Evolutionary conservation across 805 yeast species (phyloP).

Genomic region (Vanderwaltozyma tropicalis): DNA sequence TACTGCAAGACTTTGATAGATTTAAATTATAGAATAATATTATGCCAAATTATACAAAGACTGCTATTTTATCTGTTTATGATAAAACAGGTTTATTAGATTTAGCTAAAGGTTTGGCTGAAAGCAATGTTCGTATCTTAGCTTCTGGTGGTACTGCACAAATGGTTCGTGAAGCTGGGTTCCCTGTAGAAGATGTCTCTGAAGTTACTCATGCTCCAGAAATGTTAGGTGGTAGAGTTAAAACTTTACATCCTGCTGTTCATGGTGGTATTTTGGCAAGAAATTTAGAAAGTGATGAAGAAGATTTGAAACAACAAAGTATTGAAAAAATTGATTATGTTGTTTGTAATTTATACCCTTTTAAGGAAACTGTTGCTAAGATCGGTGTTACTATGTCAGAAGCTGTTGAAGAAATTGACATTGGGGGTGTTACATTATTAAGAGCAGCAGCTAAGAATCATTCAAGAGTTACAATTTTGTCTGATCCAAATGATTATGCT

Average conservation of each 20-base stretch:
- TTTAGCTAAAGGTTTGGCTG: conserved; percentile 87
- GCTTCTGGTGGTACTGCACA: conserved; percentile 98
- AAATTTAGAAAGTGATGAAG: conserved; percentile 81
- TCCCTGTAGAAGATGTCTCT: conserved; percentile 94
- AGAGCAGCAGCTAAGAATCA: conserved; percentile 99
- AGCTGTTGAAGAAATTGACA: conserved; percentile 97
- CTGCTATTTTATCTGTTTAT: conserved; percentile 93
- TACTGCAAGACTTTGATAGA: no score
- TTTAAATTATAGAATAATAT: no score
- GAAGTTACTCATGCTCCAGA: conserved; percentile 97
- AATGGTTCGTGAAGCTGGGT: conserved; percentile 92
- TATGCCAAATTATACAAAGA: conserved; percentile 42
- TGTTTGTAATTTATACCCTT: conserved; percentile 95
- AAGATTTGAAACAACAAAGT: conserved; percentile 77
- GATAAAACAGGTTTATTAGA: conserved; percentile 95
- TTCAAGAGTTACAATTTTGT: conserved; percentile 85
- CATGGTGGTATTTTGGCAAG: conserved; percentile 97
- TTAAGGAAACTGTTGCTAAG: conserved; percentile 93
- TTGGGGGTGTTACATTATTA: conserved; percentile 93
- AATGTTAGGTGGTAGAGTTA: conserved; percentile 97
- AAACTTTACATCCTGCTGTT: conserved; percentile 96
- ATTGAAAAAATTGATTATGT: conserved; percentile 95
- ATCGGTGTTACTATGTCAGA: conserved; percentile 91
- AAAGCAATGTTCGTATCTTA: conserved; percentile 79
- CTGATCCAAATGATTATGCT: conserved; percentile 92